Percentiles rank a stretch among this genome's conserved stretches.
Conservation (phyloP, 75 land plant species). For the Picea sitchensis region DNA sequence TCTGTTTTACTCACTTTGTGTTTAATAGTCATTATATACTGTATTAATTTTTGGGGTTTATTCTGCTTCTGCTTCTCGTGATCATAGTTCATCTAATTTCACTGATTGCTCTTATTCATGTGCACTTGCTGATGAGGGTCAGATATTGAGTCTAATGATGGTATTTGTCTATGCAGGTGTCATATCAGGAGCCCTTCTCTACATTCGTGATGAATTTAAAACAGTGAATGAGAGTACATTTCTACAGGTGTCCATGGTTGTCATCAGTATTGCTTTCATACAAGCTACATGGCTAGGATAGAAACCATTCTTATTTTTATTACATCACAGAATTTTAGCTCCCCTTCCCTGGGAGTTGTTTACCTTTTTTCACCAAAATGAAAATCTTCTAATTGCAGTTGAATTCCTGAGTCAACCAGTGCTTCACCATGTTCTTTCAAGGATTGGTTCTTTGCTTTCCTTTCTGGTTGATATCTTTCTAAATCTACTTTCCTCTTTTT, state of each 20-base stretch:
- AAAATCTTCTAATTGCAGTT: no score
- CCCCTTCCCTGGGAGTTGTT: not conserved
- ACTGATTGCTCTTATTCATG: not conserved
- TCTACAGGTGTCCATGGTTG: slow-evolving; percentile 43
- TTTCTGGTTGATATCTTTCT: no score
- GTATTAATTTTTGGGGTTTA: not conserved
- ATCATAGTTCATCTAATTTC: not conserved
- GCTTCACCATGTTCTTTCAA: no score
- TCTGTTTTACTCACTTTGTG: not conserved
- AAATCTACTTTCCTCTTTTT: not conserved
- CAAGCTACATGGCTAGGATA: not conserved
- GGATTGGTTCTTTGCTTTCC: no score
- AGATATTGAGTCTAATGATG: not conserved
- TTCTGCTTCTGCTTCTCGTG: not conserved
- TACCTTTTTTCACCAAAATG: not conserved
- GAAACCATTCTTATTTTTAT: not conserved
- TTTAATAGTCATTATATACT: not conserved
- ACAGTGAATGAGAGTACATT: slow-evolving; percentile 46
- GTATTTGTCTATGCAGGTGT: slow-evolving; percentile 51
- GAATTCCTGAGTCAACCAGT: no score
- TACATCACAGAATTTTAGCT: not conserved
- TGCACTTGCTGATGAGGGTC: not conserved
- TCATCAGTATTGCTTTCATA: not conserved
- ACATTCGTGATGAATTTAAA: slow-evolving; percentile 72
- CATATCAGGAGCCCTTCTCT: slow-evolving; percentile 75